phyloP scores from a whole-genome alignment of 371 early-diverging fungal species.

The Entomophthora muscae region DNA sequence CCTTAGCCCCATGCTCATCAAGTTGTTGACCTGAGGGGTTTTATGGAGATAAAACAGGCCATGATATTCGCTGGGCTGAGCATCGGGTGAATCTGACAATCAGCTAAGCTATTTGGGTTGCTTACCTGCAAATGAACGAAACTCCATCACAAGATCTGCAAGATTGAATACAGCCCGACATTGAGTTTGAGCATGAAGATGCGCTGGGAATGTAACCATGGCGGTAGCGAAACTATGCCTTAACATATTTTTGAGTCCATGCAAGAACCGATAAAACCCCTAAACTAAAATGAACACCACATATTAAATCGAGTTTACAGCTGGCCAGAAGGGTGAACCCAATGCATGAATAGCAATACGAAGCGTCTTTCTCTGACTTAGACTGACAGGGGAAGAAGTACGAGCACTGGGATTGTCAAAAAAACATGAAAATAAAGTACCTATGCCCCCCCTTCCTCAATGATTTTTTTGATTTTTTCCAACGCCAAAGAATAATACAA shows the following conservation, averaged over 20 bases:
- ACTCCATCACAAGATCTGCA: conserved; percentile 44
- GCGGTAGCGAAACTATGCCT: conserved; percentile 59
- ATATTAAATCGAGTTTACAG: background rate
- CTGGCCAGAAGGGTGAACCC: conserved; percentile 3
- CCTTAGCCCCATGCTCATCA: background rate
- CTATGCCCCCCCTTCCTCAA: background rate
- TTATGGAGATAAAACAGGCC: conserved; percentile 78
- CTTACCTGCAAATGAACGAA: conserved; percentile 80
- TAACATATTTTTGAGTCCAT: conserved; percentile 52
- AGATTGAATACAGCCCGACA: conserved; percentile 17
- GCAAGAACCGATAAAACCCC: conserved; percentile 48
- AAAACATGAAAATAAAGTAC: background rate
- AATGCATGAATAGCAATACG: conserved; percentile 3
- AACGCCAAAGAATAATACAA: background rate
- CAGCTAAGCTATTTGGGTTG: background rate
- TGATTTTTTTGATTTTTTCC: background rate
- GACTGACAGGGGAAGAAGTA: background rate
- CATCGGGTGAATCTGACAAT: background rate
- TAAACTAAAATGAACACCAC: background rate
- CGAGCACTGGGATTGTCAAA: background rate
- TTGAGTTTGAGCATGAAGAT: conserved; percentile 34
- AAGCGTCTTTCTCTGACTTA: background rate
- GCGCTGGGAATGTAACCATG: conserved; percentile 64
- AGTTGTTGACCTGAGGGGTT: conserved; percentile 42
- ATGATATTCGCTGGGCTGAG: conserved; percentile 51